Evolutionary conservation across 805 yeast genomes (phyloP).

Genomic region (Jamesozyma rosinii): DNA sequence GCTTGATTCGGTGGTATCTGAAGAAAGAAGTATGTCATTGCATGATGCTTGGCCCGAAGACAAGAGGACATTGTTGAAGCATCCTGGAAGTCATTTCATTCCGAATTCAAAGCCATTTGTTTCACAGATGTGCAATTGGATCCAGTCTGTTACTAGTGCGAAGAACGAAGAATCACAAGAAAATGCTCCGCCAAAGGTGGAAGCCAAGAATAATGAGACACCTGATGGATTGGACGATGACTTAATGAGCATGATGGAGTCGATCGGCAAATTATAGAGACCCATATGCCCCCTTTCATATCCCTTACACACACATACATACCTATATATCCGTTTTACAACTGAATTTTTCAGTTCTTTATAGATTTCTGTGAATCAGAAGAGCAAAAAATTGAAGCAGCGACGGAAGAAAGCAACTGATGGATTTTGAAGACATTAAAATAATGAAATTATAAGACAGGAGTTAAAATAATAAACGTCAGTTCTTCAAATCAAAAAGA

Average conservation of each 20-base stretch:
- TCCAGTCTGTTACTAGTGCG: slow-evolving; percentile 9
- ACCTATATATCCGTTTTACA: too few relatives aligned
- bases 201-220: slow-evolving; percentile 2
- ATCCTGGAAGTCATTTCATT: slow-evolving; percentile 94
- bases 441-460: too few relatives aligned
- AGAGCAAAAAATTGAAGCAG: neutral
- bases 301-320: too few relatives aligned
- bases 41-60: slow-evolving; percentile 40
- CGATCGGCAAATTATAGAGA: slow-evolving; percentile 30
- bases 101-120: slow-evolving; percentile 63
- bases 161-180: neutral
- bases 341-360: too few relatives aligned
- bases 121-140: slow-evolving; percentile 30
- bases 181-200: neutral
- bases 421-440: neutral
- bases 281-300: too few relatives aligned
- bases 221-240: slow-evolving; percentile 28
- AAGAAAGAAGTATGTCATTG: slow-evolving; percentile 53
- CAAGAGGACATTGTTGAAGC: slow-evolving; percentile 47
- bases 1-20: slow-evolving; percentile 76
- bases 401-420: neutral
- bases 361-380: too few relatives aligned
- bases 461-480: too few relatives aligned
- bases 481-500: neutral
- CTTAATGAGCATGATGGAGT: slow-evolving; percentile 33